Evolutionary conservation across 345 rosid species (phyloP).

Genomic region (Salix purpurea): DNA sequence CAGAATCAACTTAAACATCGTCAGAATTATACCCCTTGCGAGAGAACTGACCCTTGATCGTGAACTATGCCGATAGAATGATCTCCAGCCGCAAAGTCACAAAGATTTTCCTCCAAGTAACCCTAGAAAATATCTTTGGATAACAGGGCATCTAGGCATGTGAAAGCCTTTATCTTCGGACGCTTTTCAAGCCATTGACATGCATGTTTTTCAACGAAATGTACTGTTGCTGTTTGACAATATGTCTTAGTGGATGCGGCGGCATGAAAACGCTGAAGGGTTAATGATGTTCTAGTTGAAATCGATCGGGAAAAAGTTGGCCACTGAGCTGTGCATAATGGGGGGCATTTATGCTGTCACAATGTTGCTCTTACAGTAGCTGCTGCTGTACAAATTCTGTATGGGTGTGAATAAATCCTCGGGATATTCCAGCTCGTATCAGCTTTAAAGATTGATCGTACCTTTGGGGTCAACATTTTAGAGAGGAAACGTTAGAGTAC

Average conservation of each 20-base stretch:
- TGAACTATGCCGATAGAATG: background rate
- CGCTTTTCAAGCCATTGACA: background rate
- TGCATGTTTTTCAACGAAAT: background rate
- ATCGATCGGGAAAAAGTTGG: background rate
- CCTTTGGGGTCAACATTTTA: too few relatives aligned
- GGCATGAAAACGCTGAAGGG: slow-evolving; percentile 3
- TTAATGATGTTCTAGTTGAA: background rate
- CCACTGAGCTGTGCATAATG: slow-evolving; percentile 14
- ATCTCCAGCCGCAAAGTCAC: background rate
- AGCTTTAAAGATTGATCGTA: too few relatives aligned
- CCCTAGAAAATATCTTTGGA: background rate
- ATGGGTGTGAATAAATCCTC: background rate
- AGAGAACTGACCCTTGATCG: background rate
- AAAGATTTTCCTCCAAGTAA: background rate
- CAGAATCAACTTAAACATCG: background rate
- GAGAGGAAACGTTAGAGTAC: too few relatives aligned
- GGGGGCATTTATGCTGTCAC: slow-evolving; percentile 3
- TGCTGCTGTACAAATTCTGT: slow-evolving; percentile 3
- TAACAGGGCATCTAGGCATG: background rate
- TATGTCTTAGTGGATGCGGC: slow-evolving; percentile 2
- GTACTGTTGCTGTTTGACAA: too few relatives aligned
- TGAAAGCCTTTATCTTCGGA: background rate
- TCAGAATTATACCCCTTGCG: background rate
- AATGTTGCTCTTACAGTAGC: background rate
- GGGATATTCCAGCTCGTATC: slow-evolving; percentile 10